Percentiles rank a stretch among this genome's conserved stretches.
These are phyloP conservation scores for Beta corolliflora DNA, from an alignment of 179 eudicot species.

Conservation along the genomic window DNA sequence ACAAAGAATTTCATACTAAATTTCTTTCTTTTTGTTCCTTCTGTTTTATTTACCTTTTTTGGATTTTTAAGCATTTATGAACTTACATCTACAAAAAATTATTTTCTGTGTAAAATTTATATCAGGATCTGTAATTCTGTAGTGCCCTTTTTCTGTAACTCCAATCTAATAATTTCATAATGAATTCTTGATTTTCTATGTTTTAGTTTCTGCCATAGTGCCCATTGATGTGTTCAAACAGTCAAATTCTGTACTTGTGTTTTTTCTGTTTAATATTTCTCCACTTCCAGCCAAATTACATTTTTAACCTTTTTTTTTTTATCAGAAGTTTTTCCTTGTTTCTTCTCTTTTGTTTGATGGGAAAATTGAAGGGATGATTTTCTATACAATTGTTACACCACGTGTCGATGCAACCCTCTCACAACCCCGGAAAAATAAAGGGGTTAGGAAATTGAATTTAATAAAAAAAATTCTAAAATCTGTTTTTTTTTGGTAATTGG, in stretches of 20 bases:
- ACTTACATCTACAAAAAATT: background rate
- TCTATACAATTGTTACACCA: too few relatives aligned
- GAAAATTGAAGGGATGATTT: background rate
- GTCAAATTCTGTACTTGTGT: background rate
- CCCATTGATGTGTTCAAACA: slow-evolving; percentile 6
- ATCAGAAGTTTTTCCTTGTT: background rate
- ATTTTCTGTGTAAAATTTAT: background rate
- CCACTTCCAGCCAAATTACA: slow-evolving; percentile 1
- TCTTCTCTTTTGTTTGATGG: background rate
- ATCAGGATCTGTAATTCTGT: slow-evolving; percentile 12
- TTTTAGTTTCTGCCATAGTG: background rate
- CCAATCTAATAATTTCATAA: slow-evolving; percentile 8
- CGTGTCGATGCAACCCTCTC: too few relatives aligned
- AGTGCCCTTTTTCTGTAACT: background rate
- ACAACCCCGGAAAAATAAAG: too few relatives aligned
- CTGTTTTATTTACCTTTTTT: background rate
- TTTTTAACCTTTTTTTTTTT: background rate
- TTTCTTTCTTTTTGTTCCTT: background rate
- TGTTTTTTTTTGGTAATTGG: too few relatives aligned
- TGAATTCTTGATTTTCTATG: slow-evolving; percentile 1
- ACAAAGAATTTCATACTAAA: slow-evolving; percentile 9
- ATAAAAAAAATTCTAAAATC: too few relatives aligned
- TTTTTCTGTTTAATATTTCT: background rate
- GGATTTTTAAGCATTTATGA: background rate
- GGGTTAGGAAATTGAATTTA: too few relatives aligned